Percentiles rank a stretch among this genome's conserved stretches.
phyloP scores from a whole-genome alignment of 2,329 filamentous ascomycete genomes.

The Aspergillus sojae region DNA sequence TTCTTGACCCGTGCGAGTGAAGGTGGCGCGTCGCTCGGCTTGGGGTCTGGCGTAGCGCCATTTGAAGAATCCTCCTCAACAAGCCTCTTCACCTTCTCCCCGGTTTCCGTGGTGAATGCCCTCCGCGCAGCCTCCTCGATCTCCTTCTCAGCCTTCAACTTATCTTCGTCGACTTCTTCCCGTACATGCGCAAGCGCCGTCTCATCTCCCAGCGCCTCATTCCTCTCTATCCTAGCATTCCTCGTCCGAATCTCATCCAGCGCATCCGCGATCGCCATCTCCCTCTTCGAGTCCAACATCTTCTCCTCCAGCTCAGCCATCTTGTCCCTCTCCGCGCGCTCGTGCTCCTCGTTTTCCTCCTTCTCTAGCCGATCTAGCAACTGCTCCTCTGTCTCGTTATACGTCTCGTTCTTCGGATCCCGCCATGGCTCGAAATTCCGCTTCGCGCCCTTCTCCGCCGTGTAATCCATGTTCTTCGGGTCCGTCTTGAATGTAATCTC shows the following conservation, averaged over 20 bases:
- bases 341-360: conserved; percentile 67
- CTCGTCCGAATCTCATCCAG: conserved; percentile 90
- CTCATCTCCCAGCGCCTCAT: conserved; percentile 66
- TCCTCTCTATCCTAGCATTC: conserved; percentile 84
- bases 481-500: conserved; percentile 95
- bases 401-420: conserved; percentile 58
- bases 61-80: conserved; percentile 46
- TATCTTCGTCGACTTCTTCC: conserved; percentile 60
- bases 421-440: conserved; percentile 94
- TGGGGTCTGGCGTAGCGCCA: conserved; percentile 30
- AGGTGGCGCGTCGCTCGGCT: conserved; percentile 47
- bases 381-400: conserved; percentile 82
- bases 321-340: conserved; percentile 76
- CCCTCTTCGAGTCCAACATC: conserved; percentile 85
- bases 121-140: conserved; percentile 77
- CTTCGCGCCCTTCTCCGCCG: conserved; percentile 77
- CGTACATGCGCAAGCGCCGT: conserved; percentile 59
- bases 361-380: conserved; percentile 79
- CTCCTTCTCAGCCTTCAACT: conserved; percentile 71
- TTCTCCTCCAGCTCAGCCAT: conserved; percentile 97
- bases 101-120: conserved; percentile 71
- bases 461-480: conserved; percentile 92
- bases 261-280: conserved; percentile 96
- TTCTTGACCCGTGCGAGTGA: conserved; percentile 77
- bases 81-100: conserved; percentile 55